Evolutionary conservation across 805 yeast species (phyloP).

Genomic region (Lipomyces yamanashiensis): DNA sequence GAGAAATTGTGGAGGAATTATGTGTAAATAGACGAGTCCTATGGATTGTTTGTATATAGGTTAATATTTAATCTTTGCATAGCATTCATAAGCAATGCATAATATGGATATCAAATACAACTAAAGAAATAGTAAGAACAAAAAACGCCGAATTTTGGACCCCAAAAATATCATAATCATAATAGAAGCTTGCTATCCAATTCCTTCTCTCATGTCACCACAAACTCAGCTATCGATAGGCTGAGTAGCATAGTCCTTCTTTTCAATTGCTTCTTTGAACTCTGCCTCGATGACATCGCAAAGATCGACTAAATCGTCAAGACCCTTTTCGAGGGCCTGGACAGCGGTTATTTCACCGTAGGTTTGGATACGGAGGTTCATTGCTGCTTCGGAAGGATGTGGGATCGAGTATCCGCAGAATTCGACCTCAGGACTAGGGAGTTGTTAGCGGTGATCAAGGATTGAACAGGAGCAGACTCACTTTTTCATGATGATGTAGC

Average conservation of each 20-base stretch:
- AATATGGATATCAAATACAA: background rate
- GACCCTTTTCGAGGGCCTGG: conserved; percentile 90
- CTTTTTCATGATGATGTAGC: conserved; percentile 95
- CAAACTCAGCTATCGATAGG: background rate
- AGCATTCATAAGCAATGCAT: no score
- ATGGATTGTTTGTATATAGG: no score
- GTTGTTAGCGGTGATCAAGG: background rate
- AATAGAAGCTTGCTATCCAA: background rate
- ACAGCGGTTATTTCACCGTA: conserved; percentile 84
- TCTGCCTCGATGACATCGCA: conserved; percentile 83
- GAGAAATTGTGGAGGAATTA: no score
- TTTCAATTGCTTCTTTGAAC: conserved; percentile 70
- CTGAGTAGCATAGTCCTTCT: conserved; percentile 50
- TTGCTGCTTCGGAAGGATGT: conserved; percentile 90
- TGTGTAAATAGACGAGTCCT: no score
- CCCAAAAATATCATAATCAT: background rate
- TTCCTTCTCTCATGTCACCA: background rate
- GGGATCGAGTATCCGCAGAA: conserved; percentile 99
- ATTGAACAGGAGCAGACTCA: conserved; percentile 14
- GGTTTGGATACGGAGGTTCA: conserved; percentile 92
- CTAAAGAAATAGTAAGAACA: background rate
- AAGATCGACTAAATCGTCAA: conserved; percentile 78
- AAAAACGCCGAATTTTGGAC: background rate
- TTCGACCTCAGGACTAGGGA: conserved; percentile 79
- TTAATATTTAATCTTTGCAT: no score